Conservation (phyloP, 495 filamentous ascomycete species). For the Lasiosphaeria miniovina region DNA sequence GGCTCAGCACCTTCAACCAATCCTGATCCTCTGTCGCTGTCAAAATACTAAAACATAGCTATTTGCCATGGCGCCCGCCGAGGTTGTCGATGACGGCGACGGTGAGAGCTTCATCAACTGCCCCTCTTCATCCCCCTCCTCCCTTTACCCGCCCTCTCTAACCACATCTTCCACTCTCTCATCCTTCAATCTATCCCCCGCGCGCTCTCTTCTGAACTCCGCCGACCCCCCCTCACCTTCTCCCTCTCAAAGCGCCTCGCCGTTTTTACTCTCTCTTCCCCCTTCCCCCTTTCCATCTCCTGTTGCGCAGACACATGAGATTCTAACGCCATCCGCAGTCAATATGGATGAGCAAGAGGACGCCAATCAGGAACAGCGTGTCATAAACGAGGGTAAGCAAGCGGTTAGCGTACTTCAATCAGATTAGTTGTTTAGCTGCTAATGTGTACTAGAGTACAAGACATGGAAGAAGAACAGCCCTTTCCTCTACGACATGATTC, state of each 20-base stretch:
- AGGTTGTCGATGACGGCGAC: slow-evolving; percentile 52
- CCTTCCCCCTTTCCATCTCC: neutral
- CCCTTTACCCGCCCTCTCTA: too few relatives aligned
- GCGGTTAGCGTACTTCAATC: neutral
- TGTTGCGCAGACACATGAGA: neutral
- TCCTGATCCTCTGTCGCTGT: neutral
- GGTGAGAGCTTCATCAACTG: slow-evolving; percentile 29
- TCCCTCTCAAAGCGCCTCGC: too few relatives aligned
- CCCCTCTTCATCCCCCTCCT: too few relatives aligned
- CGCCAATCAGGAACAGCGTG: slow-evolving; percentile 67
- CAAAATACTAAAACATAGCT: neutral
- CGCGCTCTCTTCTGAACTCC: too few relatives aligned
- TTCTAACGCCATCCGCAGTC: slow-evolving; percentile 34
- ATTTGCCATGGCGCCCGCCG: slow-evolving; percentile 41
- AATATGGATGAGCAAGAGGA: slow-evolving; percentile 67
- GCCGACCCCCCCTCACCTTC: too few relatives aligned
- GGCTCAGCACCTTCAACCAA: too few relatives aligned
- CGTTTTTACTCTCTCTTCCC: neutral
- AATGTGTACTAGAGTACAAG: slow-evolving; percentile 75
- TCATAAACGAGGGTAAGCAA: slow-evolving; percentile 82
- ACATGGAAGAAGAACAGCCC: slow-evolving; percentile 99
- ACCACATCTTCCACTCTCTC: too few relatives aligned
- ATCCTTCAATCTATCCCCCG: too few relatives aligned
- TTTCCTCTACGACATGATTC: slow-evolving; percentile 95
- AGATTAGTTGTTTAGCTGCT: neutral